These are phyloP conservation scores for Lotus japonicus DNA, from an alignment of 306 rosid species.

Conservation along the genomic window DNA sequence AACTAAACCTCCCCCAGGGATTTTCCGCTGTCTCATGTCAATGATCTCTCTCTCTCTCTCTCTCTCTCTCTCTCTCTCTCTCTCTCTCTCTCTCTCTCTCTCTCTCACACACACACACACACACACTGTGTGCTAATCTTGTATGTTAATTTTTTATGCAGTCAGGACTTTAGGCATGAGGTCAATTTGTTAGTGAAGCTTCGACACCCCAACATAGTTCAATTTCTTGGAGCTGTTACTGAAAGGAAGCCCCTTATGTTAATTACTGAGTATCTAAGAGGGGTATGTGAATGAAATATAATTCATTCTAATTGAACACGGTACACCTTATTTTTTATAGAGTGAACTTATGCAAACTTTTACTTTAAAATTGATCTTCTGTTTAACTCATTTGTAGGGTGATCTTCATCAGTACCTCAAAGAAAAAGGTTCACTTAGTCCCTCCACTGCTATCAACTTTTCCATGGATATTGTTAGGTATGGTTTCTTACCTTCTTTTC, in stretches of 20 bases:
- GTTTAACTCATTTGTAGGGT: slow-evolving; percentile 51
- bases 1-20: not conserved
- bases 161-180: slow-evolving; percentile 97
- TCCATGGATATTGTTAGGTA: slow-evolving; percentile 93
- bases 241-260: slow-evolving; percentile 94
- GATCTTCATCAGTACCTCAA: slow-evolving; percentile 95
- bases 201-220: slow-evolving; percentile 97
- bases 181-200: slow-evolving; percentile 95
- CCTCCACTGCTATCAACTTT: slow-evolving; percentile 67
- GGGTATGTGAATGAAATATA: slow-evolving; percentile 49
- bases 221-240: slow-evolving; percentile 99
- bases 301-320: slow-evolving; percentile 9
- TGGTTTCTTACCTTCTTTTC: not conserved
- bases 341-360: slow-evolving; percentile 3
- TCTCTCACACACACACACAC: too few species aligned
- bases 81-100: too few species aligned
- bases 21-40: slow-evolving; percentile 1
- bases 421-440: slow-evolving; percentile 81
- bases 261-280: slow-evolving; percentile 90
- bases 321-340: slow-evolving; percentile 2
- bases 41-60: not conserved
- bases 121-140: not conserved
- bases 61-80: too few species aligned
- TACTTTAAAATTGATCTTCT: slow-evolving; percentile 29
- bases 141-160: slow-evolving; percentile 26